phyloP scores from a whole-genome alignment of 805 yeast species.

The Babjeviella inositovora region DNA sequence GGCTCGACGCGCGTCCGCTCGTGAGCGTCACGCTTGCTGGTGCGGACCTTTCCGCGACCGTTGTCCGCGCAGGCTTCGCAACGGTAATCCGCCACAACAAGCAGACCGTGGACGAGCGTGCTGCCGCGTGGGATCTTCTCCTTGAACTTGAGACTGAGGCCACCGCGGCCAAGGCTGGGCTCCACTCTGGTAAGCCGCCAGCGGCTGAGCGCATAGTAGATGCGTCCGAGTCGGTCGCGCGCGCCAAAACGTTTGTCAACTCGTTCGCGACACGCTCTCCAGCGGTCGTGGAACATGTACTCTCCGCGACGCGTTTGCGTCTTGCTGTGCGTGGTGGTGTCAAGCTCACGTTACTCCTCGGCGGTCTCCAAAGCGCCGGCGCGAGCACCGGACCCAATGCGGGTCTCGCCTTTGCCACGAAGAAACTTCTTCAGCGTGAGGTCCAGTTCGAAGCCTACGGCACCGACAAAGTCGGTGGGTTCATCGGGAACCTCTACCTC shows the following conservation, averaged over 20 bases:
- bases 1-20: conserved; percentile 48
- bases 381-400: conserved; percentile 21
- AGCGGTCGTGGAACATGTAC: conserved; percentile 60
- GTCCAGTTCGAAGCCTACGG: conserved; percentile 55
- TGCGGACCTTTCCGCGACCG: conserved; percentile 38
- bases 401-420: conserved; percentile 36
- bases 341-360: conserved; percentile 54
- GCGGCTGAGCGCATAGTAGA: conserved; percentile 52
- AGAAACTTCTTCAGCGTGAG: conserved; percentile 52
- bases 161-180: conserved; percentile 37
- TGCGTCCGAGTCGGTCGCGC: conserved; percentile 58
- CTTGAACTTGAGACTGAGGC: conserved; percentile 56
- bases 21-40: conserved; percentile 39
- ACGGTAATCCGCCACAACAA: conserved; percentile 67
- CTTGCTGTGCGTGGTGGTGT: conserved; percentile 51
- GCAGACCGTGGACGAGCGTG: conserved; percentile 49
- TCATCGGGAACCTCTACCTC: conserved; percentile 53
- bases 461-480: conserved; percentile 67
- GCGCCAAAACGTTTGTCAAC: conserved; percentile 62
- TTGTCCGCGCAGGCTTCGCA: conserved; percentile 58
- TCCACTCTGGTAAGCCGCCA: conserved; percentile 36
- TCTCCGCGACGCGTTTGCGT: conserved; percentile 52
- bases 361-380: conserved; percentile 41
- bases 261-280: conserved; percentile 54
- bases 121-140: conserved; percentile 64